phyloP scores from a whole-genome alignment of 129 eudicot species.

The Helianthus tuberosus region DNA sequence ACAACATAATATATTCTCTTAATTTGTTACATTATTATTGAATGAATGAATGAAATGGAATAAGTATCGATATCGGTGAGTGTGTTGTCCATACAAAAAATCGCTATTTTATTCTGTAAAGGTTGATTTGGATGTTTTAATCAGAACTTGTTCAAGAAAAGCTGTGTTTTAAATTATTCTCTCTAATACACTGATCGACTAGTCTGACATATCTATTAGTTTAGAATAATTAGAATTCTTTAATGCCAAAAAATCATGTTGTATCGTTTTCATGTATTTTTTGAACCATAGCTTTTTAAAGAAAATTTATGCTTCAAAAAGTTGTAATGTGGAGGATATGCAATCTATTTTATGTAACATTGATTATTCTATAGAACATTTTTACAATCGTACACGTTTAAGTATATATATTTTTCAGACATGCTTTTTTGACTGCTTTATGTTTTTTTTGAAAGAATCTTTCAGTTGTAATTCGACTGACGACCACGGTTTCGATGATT shows the following conservation, averaged over 20 bases:
- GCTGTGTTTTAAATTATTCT: conserved; percentile 10
- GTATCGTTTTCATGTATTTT: conserved; percentile 24
- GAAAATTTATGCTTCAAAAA: conserved; percentile 4
- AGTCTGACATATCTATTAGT: conserved; percentile 25
- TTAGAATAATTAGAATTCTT: conserved; percentile 2
- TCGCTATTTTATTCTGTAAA: conserved; percentile 17
- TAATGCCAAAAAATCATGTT: conserved; percentile 7
- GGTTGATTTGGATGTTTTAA: conserved; percentile 19
- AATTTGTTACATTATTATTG: neutral
- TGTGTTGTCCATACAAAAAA: conserved; percentile 15
- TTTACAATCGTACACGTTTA: conserved; percentile 26
- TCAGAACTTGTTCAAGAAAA: conserved; percentile 3
- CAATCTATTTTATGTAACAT: conserved; percentile 11
- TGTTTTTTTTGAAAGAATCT: neutral
- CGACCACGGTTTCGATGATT: neutral
- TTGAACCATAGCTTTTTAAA: conserved; percentile 27
- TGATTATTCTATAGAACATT: conserved; percentile 12
- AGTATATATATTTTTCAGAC: neutral
- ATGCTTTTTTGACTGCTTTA: conserved; percentile 26
- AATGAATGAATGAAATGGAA: neutral
- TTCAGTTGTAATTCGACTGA: neutral
- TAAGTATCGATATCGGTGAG: neutral
- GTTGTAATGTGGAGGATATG: conserved; percentile 24
- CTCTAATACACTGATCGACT: neutral
- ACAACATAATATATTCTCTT: conserved; percentile 3